Evolutionary conservation across 495 filamentous ascomycete species (phyloP).

Genomic region (Jackrogersella minutella): DNA sequence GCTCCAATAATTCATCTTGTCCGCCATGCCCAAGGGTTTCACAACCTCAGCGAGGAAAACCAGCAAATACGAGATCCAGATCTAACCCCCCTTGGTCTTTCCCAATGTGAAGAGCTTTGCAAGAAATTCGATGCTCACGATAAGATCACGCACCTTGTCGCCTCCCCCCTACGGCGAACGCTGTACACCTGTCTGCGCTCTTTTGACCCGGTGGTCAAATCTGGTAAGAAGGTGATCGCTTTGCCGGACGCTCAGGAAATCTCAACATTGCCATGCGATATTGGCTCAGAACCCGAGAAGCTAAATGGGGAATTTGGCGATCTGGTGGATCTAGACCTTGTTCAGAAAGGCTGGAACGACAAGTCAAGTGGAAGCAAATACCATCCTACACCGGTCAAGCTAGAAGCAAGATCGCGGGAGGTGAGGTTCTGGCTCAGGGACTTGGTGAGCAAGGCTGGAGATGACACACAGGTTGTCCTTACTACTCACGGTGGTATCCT

Average conservation of each 20-base stretch:
- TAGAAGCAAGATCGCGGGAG: conserved; percentile 68
- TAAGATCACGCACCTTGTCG: conserved; percentile 73
- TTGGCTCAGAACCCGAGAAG: conserved; percentile 63
- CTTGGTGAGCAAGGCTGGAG: conserved; percentile 58
- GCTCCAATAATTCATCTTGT: conserved; percentile 61
- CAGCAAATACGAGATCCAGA: conserved; percentile 77
- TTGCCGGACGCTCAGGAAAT: conserved; percentile 87
- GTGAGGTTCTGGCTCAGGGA: conserved; percentile 74
- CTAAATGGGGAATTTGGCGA: conserved; percentile 67
- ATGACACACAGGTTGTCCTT: conserved; percentile 69
- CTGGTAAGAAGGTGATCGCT: conserved; percentile 64
- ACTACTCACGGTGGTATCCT: conserved; percentile 59
- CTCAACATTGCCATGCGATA: conserved; percentile 79
- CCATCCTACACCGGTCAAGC: conserved; percentile 62
- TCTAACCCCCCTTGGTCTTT: conserved; percentile 77
- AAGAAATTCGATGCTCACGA: conserved; percentile 69
- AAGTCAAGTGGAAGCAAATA: conserved; percentile 66
- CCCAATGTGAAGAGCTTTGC: conserved; percentile 74
- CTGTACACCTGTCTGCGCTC: conserved; percentile 79
- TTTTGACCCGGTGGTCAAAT: conserved; percentile 62
- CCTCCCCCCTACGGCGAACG: conserved; percentile 85
- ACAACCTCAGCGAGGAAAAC: conserved; percentile 80
- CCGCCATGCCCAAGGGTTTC: conserved; percentile 70
- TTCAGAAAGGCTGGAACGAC: conserved; percentile 73
- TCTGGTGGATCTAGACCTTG: conserved; percentile 67